A percentile compares a stretch with the other conserved stretches of the same genome.
Conservation (phyloP, 768 basidiomycete genomes). For the Leucocoprinus leucothites region DNA sequence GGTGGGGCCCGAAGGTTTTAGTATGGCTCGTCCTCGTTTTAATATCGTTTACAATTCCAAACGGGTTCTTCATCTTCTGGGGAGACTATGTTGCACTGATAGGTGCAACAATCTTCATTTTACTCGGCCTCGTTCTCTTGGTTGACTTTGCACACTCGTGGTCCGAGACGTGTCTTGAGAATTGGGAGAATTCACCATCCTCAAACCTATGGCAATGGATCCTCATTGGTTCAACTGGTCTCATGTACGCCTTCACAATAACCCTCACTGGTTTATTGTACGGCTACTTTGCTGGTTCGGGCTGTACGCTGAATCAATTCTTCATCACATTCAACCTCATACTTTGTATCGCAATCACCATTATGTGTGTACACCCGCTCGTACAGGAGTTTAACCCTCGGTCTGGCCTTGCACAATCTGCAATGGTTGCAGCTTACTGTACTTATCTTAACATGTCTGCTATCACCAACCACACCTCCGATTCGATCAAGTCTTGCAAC, state of each 20-base stretch:
- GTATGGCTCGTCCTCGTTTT: conserved; percentile 82
- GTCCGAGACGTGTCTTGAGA: conserved; percentile 95
- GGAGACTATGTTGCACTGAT: conserved; percentile 90
- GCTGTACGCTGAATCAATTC: conserved; percentile 91
- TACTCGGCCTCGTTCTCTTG: conserved; percentile 93
- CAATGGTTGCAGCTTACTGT: conserved; percentile 97
- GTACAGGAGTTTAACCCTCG: conserved; percentile 93
- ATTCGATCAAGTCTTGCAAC: conserved; percentile 66
- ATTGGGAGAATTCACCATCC: conserved; percentile 77
- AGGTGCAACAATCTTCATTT: conserved; percentile 92
- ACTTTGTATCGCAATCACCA: conserved; percentile 73
- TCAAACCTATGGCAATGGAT: conserved; percentile 97
- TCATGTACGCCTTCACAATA: conserved; percentile 82
- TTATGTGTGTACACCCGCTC: conserved; percentile 77
- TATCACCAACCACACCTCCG: conserved; percentile 86
- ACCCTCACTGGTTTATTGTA: conserved; percentile 87
- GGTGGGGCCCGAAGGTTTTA: conserved; percentile 98
- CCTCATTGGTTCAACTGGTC: conserved; percentile 88
- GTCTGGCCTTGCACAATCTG: conserved; percentile 91
- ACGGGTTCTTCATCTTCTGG: conserved; percentile 98
- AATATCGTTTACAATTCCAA: conserved; percentile 92
- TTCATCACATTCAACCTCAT: conserved; percentile 95
- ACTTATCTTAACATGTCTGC: conserved; percentile 95
- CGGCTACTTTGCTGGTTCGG: conserved; percentile 84
- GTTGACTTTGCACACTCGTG: conserved; percentile 99